A percentile compares a stretch with the other conserved stretches of the same genome.
These are phyloP conservation scores for Buxus sempervirens DNA, from an alignment of 164 flowering plant genomes.

Conservation along the genomic window DNA sequence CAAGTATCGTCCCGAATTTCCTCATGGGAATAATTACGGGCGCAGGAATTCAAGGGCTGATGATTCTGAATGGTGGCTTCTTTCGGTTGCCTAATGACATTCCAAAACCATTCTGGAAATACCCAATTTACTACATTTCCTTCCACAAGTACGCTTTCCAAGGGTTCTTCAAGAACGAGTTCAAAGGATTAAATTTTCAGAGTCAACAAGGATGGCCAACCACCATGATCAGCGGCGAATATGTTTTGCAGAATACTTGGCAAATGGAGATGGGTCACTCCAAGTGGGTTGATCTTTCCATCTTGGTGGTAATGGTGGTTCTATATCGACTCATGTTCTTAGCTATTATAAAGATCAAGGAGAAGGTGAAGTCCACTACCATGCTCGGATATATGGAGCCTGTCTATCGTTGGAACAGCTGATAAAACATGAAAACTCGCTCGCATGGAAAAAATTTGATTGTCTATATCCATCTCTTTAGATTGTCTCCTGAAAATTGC, in stretches of 20 bases:
- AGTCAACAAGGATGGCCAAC: conserved; percentile 16
- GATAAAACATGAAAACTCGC: too few relatives aligned
- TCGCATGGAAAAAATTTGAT: too few relatives aligned
- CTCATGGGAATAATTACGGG: conserved; percentile 59
- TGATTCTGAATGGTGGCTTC: conserved; percentile 53
- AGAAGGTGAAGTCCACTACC: conserved; percentile 37
- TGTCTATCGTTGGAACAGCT: too few relatives aligned
- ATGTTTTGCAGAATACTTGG: conserved; percentile 32
- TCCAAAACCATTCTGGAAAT: conserved; percentile 54
- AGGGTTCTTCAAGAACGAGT: conserved; percentile 52
- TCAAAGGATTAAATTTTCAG: conserved; percentile 31
- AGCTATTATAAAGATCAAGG: conserved; percentile 32
- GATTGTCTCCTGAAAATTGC: too few relatives aligned
- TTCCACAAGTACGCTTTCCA: conserved; percentile 47
- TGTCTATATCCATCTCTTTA: too few relatives aligned
- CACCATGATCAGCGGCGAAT: conserved; percentile 27
- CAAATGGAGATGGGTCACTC: conserved; percentile 46
- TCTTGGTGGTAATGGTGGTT: conserved; percentile 50
- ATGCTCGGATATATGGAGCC: too few relatives aligned
- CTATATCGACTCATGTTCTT: conserved; percentile 43
- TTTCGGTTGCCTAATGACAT: conserved; percentile 49
- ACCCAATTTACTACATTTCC: conserved; percentile 49
- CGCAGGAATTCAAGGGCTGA: conserved; percentile 57
- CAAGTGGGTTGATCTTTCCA: conserved; percentile 49
- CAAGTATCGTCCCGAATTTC: conserved; percentile 55